Percentiles rank a stretch among this genome's conserved stretches.
Evolutionary conservation across 2,329 filamentous ascomycete genomes (phyloP).

Genomic region (Geoglossum cookeanum): DNA sequence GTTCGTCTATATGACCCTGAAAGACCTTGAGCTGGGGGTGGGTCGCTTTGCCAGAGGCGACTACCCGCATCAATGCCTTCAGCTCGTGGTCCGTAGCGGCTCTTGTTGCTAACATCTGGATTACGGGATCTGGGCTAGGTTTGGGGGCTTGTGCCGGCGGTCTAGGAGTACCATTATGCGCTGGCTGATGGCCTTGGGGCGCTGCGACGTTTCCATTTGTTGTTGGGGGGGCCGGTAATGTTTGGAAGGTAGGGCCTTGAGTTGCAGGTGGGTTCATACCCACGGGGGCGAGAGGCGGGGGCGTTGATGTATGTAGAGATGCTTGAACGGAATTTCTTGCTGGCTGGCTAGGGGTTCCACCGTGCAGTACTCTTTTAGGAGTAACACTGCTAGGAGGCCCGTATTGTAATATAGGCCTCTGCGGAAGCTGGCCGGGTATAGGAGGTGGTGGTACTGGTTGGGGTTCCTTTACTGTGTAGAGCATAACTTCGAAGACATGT

Average conservation of each 20-base stretch:
- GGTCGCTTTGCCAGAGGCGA: constrained; percentile 29
- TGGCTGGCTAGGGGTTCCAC: background rate
- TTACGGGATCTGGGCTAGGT: constrained; percentile 29
- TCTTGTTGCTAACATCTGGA: constrained; percentile 32
- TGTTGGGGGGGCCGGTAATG: background rate
- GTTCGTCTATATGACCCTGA: constrained; percentile 30
- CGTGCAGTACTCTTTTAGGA: background rate
- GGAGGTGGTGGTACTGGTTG: constrained; percentile 20
- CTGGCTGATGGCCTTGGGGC: background rate
- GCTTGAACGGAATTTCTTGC: background rate
- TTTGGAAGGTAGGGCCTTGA: background rate
- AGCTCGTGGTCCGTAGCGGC: constrained; percentile 28
- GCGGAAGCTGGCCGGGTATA: constrained; percentile 15
- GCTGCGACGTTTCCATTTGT: background rate
- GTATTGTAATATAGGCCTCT: constrained; percentile 44
- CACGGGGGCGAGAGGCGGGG: background rate
- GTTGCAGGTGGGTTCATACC: background rate
- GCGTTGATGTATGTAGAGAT: background rate
- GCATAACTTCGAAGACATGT: constrained; percentile 57
- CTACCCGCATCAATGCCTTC: constrained; percentile 31
- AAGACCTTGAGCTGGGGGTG: constrained; percentile 29
- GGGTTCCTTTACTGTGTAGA: constrained; percentile 51
- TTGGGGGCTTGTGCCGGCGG: constrained; percentile 15
- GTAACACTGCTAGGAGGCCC: constrained; percentile 34
- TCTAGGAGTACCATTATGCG: background rate